These are phyloP conservation scores for Naganishia sp. DNA, from an alignment of 1,284 basidiomycete genomes.

Conservation along the genomic window DNA sequence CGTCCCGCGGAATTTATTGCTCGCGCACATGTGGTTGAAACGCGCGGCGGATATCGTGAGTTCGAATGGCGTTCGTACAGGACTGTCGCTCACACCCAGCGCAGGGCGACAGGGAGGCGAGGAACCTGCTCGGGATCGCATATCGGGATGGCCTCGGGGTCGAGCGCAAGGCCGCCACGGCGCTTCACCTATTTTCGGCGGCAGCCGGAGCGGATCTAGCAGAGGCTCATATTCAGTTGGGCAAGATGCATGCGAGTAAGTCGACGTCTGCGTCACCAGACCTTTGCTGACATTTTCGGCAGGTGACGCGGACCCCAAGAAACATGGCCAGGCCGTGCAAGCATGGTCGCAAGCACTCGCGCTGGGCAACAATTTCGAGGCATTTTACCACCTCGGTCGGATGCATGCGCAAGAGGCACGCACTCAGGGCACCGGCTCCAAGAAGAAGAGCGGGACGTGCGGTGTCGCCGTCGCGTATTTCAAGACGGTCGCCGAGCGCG, in stretches of 20 bases:
- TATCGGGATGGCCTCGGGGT: constrained; percentile 83
- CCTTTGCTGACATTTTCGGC: neutral
- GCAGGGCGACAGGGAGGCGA: constrained; percentile 77
- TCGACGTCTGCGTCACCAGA: constrained; percentile 5
- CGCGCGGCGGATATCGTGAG: constrained; percentile 68
- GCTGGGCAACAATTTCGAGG: constrained; percentile 82
- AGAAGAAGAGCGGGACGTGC: constrained; percentile 59
- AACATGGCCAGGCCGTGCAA: constrained; percentile 33
- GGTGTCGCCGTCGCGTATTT: constrained; percentile 83
- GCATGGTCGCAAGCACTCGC: constrained; percentile 60
- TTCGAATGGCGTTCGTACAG: constrained; percentile 19
- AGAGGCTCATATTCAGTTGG: constrained; percentile 87
- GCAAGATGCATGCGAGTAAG: constrained; percentile 77
- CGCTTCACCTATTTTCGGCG: constrained; percentile 68
- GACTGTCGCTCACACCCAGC: neutral
- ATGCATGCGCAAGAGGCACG: constrained; percentile 59
- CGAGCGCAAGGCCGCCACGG: constrained; percentile 59
- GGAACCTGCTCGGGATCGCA: constrained; percentile 88
- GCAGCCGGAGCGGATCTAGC: constrained; percentile 82
- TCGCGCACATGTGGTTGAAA: constrained; percentile 92
- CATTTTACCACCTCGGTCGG: constrained; percentile 84
- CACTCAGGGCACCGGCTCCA: constrained; percentile 55
- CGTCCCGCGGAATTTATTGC: constrained; percentile 69
- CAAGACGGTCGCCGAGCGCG: constrained; percentile 84
- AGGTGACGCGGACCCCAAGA: constrained; percentile 36